These are phyloP conservation scores for Globisporangium radiosum DNA, from an alignment of 352 stramenopile species.

Conservation along the genomic window DNA sequence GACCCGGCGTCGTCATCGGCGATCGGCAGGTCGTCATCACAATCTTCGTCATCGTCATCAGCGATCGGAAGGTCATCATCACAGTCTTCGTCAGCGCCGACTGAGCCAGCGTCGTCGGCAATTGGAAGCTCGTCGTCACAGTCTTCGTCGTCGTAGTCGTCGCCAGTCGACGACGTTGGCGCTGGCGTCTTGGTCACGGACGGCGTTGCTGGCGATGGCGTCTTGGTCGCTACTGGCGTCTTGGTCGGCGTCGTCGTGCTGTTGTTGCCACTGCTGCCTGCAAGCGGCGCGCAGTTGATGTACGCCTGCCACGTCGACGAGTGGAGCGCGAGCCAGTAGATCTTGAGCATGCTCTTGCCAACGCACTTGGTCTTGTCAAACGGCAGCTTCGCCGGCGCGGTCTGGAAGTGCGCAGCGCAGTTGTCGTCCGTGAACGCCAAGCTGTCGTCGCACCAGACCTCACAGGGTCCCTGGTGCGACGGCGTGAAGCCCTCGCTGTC, in stretches of 20 bases:
- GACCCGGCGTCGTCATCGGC: constrained; percentile 3
- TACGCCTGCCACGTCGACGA: constrained; percentile 26
- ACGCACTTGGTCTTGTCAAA: constrained; percentile 42
- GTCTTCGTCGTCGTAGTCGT: constrained; percentile 6
- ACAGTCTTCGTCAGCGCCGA: neutral
- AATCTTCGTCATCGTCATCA: constrained; percentile 1
- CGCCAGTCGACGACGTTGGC: neutral
- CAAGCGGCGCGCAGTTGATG: constrained; percentile 16
- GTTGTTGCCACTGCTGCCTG: neutral
- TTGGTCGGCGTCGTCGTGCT: constrained; percentile 4
- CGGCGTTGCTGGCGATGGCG: neutral
- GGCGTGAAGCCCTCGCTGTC: constrained; percentile 18
- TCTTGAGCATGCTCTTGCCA: constrained; percentile 26
- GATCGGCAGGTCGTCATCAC: constrained; percentile 19
- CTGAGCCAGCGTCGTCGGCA: neutral
- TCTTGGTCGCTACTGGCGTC: neutral
- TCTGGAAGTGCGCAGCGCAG: constrained; percentile 32
- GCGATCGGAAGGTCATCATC: constrained; percentile 6
- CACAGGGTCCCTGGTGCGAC: constrained; percentile 36
- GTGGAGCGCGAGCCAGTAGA: constrained; percentile 36
- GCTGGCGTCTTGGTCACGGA: neutral
- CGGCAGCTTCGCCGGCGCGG: constrained; percentile 25
- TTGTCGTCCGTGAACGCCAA: constrained; percentile 42
- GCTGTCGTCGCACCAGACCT: constrained; percentile 46
- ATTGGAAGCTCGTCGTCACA: neutral